Conservation (phyloP, 768 basidiomycete species). For the Suillus cothurnatus region DNA sequence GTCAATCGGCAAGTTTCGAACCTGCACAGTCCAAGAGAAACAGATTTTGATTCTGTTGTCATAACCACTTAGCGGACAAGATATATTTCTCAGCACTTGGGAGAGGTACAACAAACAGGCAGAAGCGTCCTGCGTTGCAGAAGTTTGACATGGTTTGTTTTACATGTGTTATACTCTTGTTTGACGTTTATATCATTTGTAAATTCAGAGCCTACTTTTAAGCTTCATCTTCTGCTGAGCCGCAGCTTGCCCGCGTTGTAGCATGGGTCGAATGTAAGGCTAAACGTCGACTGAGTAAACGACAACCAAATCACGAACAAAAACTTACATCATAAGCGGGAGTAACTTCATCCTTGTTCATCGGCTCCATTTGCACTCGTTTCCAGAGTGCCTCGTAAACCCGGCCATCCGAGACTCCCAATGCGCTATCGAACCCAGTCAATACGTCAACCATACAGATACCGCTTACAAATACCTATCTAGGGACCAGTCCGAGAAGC, state of each 20-base stretch:
- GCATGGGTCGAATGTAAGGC: slow-evolving; percentile 56
- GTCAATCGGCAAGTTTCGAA: no score
- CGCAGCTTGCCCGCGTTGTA: slow-evolving; percentile 47
- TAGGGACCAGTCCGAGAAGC: slow-evolving; percentile 74
- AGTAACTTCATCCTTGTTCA: slow-evolving; percentile 54
- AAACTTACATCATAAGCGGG: slow-evolving; percentile 57
- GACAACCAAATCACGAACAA: background rate
- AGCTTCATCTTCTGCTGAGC: slow-evolving; percentile 17
- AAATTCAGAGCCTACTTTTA: background rate
- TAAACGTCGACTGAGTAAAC: slow-evolving; percentile 8
- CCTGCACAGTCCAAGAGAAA: no score
- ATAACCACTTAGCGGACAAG: no score
- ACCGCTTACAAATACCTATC: slow-evolving; percentile 48
- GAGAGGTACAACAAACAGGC: no score
- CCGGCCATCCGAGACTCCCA: slow-evolving; percentile 63
- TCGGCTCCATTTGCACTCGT: slow-evolving; percentile 56
- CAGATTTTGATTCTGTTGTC: no score
- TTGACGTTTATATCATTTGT: background rate
- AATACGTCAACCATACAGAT: background rate
- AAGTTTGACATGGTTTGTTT: no score
- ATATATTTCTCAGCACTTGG: no score
- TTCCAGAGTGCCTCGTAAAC: slow-evolving; percentile 72
- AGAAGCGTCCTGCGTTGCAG: no score
- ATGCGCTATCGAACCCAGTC: slow-evolving; percentile 41
- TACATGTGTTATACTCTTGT: no score